phyloP scores from a whole-genome alignment of 2,329 filamentous ascomycete genomes.

The Neonectria neomacrospora region DNA sequence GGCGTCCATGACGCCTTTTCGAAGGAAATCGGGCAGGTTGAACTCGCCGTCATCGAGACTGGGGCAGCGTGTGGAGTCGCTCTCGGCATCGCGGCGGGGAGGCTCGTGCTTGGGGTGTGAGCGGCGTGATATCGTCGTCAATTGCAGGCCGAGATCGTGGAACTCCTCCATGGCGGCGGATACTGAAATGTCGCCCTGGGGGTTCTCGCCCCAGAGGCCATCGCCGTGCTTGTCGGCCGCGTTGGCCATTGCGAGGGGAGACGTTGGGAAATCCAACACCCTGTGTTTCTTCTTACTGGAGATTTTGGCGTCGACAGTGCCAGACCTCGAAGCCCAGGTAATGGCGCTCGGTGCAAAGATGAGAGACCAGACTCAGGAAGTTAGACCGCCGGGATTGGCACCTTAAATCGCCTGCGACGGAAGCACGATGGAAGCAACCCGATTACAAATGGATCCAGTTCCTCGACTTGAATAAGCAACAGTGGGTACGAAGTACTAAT shows the following conservation, averaged over 20 bases:
- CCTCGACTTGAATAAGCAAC: slow-evolving; percentile 1
- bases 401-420: not conserved
- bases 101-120: slow-evolving; percentile 7
- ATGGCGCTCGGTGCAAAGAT: not conserved
- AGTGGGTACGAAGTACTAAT: not conserved
- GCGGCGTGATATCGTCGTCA: slow-evolving; percentile 12
- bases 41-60: slow-evolving; percentile 12
- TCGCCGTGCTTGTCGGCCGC: not conserved
- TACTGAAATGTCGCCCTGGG: slow-evolving; percentile 14
- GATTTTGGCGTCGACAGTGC: too few species aligned
- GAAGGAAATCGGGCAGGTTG: slow-evolving; percentile 19
- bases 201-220: slow-evolving; percentile 17
- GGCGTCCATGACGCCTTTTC: slow-evolving; percentile 12
- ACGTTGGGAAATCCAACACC: not conserved
- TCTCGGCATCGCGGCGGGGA: slow-evolving; percentile 5
- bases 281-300: not conserved
- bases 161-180: slow-evolving; percentile 22
- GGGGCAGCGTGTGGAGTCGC: slow-evolving; percentile 16
- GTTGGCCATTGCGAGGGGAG: not conserved
- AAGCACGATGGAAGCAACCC: not conserved
- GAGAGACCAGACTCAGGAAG: not conserved
- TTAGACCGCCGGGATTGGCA: not conserved
- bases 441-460: slow-evolving; percentile 19
- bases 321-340: not conserved
- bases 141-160: slow-evolving; percentile 12